A percentile compares a stretch with the other conserved stretches of the same genome.
These are phyloP conservation scores for Fusarium chlamydosporum DNA, from an alignment of 2,329 filamentous ascomycete genomes.

Conservation along the genomic window DNA sequence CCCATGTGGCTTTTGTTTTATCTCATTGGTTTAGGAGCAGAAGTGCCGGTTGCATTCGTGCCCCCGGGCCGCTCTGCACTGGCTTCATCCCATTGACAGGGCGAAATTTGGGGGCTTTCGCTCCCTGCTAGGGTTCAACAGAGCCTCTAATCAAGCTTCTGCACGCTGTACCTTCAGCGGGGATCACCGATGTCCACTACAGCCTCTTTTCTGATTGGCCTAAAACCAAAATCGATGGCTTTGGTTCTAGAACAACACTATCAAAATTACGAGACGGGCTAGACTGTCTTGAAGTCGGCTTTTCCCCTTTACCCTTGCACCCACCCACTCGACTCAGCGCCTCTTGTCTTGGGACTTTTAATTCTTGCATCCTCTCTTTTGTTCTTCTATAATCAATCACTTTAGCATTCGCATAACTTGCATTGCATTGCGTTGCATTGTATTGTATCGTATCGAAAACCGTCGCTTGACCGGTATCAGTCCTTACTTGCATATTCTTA, in stretches of 20 bases:
- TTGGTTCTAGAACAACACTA: conserved; percentile 28
- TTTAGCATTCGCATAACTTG: conserved; percentile 4
- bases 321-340: conserved; percentile 18
- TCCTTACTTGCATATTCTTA: conserved; percentile 5
- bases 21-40: conserved; percentile 17
- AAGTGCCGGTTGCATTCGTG: conserved; percentile 28
- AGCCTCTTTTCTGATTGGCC: conserved; percentile 3
- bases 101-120: conserved; percentile 26
- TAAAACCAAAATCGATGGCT: conserved; percentile 16
- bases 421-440: not conserved
- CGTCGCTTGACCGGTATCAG: not conserved
- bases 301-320: conserved; percentile 40
- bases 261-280: conserved; percentile 10
- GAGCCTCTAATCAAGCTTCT: conserved; percentile 38
- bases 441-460: not conserved
- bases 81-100: conserved; percentile 17
- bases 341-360: conserved; percentile 29
- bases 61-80: conserved; percentile 16
- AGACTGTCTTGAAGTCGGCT: conserved; percentile 17
- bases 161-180: conserved; percentile 21
- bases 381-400: conserved; percentile 6
- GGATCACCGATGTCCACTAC: conserved; percentile 6
- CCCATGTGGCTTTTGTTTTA: conserved; percentile 8
- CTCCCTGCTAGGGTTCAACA: conserved; percentile 6
- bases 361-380: conserved; percentile 29